Evolutionary conservation across 371 early-diverging fungal species (phyloP), one percentile per base, ranked within the genome.

Genomic region (Blakeslea trispora): DNA sequence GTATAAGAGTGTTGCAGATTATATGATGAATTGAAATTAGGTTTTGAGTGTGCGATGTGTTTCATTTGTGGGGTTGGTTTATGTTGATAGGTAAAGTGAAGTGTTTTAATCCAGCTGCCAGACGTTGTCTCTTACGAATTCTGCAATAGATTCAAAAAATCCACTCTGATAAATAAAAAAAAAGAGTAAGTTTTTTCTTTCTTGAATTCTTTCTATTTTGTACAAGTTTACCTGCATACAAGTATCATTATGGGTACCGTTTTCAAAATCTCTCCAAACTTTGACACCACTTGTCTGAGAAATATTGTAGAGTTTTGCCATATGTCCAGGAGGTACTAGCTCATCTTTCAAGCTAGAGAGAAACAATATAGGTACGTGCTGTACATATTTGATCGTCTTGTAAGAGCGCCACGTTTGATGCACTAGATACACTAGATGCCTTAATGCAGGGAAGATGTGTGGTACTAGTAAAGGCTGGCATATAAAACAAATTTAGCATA

Each of bases 181-280:
- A 42, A 14, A 17, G 46, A 21, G 18, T 21, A 44, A 10, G 14
- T 14, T 13, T n/a, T 28, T 14, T n/a, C 43, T 44, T 1, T 28
- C 5, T 23, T 21, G 15, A 31, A 45, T 18, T 8, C n/a, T n/a
- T n/a, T n/a, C n/a, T n/a, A n/a, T n/a, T n/a, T n/a, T n/a, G n/a
- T n/a, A n/a, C n/a, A n/a, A n/a, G n/a, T 48, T 48, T 66, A 72
- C 74, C 64, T 77, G 74, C 69, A 92, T 60, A 51, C 90, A 89
- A 8, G 96, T 95, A 59, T 97, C 96, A 66, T 97, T 96, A 70
- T 97, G 97, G 42, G 85, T 88, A 9, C 96, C 96, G 23, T 85
- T 63, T n/a, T 78, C 71, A 71, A 97, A 94, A 71, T 81, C 84
- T 21, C 78, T 69, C 81, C 82, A 84, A 14, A 66, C 70, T 51